phyloP scores from a whole-genome alignment of 441 rosid species.

The Corymbia calophylla region DNA sequence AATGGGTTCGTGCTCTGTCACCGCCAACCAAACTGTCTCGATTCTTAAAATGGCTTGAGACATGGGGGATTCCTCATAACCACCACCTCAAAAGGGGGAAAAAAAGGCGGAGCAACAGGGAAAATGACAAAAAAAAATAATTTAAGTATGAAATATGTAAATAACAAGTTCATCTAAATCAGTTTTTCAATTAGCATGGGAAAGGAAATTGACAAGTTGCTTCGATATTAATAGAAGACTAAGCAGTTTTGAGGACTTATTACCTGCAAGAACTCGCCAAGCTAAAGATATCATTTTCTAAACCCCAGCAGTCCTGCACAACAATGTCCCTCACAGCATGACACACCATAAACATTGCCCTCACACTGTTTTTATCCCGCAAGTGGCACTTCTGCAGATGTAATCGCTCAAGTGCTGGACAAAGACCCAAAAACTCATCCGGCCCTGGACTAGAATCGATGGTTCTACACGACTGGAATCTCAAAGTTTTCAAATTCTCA shows the following conservation, averaged over 20 bases:
- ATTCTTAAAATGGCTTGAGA: neutral
- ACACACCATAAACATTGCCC: constrained; percentile 56
- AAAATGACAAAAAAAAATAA: neutral
- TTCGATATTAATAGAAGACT: neutral
- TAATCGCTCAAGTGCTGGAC: constrained; percentile 53
- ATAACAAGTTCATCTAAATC: neutral
- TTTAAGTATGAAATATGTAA: neutral
- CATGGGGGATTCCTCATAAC: neutral
- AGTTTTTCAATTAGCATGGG: neutral
- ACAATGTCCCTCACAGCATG: constrained; percentile 38
- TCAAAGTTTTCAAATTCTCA: constrained; percentile 52
- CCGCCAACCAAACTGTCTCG: neutral
- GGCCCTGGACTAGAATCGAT: constrained; percentile 53
- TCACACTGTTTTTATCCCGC: constrained; percentile 40
- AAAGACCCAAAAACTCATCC: constrained; percentile 39
- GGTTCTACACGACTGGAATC: constrained; percentile 32
- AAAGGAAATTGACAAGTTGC: neutral
- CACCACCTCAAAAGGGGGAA: neutral
- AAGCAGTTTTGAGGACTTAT: neutral
- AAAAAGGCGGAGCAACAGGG: neutral
- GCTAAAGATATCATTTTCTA: constrained; percentile 46
- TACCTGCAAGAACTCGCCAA: constrained; percentile 56
- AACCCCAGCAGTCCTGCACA: constrained; percentile 66
- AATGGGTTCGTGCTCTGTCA: neutral
- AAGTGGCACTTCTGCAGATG: constrained; percentile 52